A percentile compares a stretch with the other conserved stretches of the same genome.
These are phyloP conservation scores for Obelidium mucronatum DNA, from an alignment of 192 early-diverging fungal species.

Conservation along the genomic window DNA sequence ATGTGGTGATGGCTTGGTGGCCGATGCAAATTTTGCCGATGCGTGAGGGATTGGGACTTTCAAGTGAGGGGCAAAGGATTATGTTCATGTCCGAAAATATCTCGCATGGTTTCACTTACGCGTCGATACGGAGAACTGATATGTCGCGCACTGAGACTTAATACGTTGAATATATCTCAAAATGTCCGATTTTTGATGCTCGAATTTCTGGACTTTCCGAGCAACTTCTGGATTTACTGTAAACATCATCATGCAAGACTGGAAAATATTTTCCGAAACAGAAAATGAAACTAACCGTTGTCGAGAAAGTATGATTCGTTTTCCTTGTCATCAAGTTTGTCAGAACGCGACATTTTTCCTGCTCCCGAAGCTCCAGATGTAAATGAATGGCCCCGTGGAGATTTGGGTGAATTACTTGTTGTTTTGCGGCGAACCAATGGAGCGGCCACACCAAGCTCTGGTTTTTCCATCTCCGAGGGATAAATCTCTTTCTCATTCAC, in stretches of 20 bases:
- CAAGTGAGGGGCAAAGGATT: no score
- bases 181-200: conserved; percentile 19
- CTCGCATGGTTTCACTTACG: no score
- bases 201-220: neutral
- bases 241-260: neutral
- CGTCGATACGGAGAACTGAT: conserved; percentile 7
- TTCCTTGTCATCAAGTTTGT: no score
- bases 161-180: neutral
- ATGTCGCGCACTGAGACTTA: neutral
- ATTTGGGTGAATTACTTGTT: no score
- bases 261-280: no score
- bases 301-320: no score
- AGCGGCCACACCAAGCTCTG: neutral
- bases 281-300: no score
- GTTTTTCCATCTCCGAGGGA: neutral
- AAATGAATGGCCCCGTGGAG: no score
- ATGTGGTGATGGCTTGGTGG: neutral
- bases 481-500: neutral
- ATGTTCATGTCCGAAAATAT: no score
- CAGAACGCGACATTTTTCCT: no score
- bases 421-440: no score
- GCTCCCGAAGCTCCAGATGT: no score
- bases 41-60: conserved; percentile 1
- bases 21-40: neutral
- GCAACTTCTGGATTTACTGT: neutral